A percentile compares a stretch with the other conserved stretches of the same genome.
Conservation (phyloP, 306 rosid genomes). For the Pyrus bretschneideri region DNA sequence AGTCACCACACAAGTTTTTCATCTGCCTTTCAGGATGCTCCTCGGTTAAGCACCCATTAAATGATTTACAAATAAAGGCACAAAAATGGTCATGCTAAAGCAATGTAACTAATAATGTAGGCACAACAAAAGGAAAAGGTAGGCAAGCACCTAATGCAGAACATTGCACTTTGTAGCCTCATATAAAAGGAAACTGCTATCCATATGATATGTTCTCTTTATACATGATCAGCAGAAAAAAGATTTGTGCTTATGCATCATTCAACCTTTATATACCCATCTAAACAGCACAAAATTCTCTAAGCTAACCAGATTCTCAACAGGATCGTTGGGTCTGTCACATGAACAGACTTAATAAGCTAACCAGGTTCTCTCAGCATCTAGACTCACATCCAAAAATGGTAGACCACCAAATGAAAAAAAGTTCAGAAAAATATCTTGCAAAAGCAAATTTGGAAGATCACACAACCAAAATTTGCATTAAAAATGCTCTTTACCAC, state of each 20-base stretch:
- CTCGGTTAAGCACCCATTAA: too few relatives aligned
- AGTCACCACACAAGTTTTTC: too few relatives aligned
- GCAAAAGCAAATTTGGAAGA: background rate
- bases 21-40: too few relatives aligned
- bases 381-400: background rate
- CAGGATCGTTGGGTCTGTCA: background rate
- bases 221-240: background rate
- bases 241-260: background rate
- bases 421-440: background rate
- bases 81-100: too few relatives aligned
- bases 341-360: background rate
- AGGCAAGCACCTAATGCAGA: background rate
- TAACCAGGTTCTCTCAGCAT: background rate
- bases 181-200: background rate
- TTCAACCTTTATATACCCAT: background rate
- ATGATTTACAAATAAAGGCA: too few relatives aligned
- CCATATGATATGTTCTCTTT: background rate
- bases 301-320: too few relatives aligned
- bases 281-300: background rate
- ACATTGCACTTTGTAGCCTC: background rate
- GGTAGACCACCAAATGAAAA: background rate
- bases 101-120: too few relatives aligned
- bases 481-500: background rate
- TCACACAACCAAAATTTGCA: background rate
- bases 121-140: too few relatives aligned